Conservation (phyloP, 2,329 filamentous ascomycete genomes). For the Eurotiales sp. region DNA sequence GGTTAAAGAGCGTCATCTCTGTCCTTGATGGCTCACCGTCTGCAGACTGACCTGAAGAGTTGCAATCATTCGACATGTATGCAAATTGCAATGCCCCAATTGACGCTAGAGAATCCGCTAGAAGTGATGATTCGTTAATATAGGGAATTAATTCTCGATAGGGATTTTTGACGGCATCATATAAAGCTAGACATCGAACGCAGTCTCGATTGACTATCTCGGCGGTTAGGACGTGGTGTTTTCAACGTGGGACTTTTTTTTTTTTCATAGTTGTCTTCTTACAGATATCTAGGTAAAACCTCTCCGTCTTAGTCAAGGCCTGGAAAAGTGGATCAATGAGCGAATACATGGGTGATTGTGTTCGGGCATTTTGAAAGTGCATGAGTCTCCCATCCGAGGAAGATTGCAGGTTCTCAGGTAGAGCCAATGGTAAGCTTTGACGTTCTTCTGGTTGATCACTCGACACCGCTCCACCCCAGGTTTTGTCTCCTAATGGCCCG, state of each 20-base stretch:
- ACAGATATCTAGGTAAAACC: conserved; percentile 48
- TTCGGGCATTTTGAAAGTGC: conserved; percentile 15
- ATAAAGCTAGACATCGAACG: conserved; percentile 45
- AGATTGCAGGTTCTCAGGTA: not conserved
- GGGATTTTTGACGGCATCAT: conserved; percentile 46
- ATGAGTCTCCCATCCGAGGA: conserved; percentile 11
- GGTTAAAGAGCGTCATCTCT: conserved; percentile 14
- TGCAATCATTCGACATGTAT: conserved; percentile 28
- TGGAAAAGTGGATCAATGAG: conserved; percentile 47
- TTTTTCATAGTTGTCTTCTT: too few species aligned
- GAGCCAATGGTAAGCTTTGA: not conserved
- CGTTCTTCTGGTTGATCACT: not conserved
- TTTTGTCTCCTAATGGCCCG: conserved; percentile 8
- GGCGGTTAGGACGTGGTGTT: not conserved
- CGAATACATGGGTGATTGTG: conserved; percentile 31
- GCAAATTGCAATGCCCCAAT: conserved; percentile 49
- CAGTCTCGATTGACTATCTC: conserved; percentile 34
- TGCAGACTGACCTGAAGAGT: not conserved
- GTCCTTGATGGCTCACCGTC: conserved; percentile 16
- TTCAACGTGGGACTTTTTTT: too few species aligned
- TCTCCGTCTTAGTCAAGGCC: conserved; percentile 41
- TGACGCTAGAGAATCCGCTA: conserved; percentile 46
- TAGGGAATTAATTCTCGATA: conserved; percentile 48
- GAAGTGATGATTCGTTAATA: conserved; percentile 41
- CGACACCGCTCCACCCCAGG: not conserved